These are phyloP conservation scores for Cornus florida DNA, from an alignment of 148 eudicot species.

Conservation along the genomic window DNA sequence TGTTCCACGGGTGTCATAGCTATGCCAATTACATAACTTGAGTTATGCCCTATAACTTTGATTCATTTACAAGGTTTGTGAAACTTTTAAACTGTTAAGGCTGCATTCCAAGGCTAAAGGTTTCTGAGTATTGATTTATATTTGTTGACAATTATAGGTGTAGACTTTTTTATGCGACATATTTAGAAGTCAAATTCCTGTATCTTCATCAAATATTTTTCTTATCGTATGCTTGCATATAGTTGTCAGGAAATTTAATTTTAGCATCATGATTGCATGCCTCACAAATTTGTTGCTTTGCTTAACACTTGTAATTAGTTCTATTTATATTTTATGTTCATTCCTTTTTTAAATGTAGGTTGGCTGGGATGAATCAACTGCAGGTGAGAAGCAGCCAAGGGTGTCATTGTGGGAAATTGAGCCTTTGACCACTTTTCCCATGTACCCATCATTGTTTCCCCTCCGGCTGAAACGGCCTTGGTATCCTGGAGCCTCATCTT, in stretches of 20 bases:
- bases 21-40: background rate
- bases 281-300: background rate
- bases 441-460: slow-evolving; percentile 97
- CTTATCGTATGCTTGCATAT: too few relatives aligned
- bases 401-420: slow-evolving; percentile 98
- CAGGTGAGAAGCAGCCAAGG: slow-evolving; percentile 96
- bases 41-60: background rate
- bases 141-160: background rate
- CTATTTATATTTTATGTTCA: background rate
- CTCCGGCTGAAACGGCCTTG: slow-evolving; percentile 91
- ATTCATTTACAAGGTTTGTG: background rate
- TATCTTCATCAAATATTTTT: background rate
- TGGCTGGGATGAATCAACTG: slow-evolving; percentile 99
- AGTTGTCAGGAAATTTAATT: background rate
- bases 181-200: background rate
- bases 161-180: background rate
- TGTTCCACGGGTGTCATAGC: background rate
- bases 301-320: background rate
- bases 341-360: slow-evolving; percentile 50
- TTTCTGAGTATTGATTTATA: background rate
- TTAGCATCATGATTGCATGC: background rate
- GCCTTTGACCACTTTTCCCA: slow-evolving; percentile 95
- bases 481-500: slow-evolving; percentile 90
- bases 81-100: too few relatives aligned
- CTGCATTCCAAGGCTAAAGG: background rate